Evolutionary conservation across 108 stramenopile genomes (phyloP), one percentile per base, ranked within the genome.

Genomic region (Chaetoceros muelleri): DNA sequence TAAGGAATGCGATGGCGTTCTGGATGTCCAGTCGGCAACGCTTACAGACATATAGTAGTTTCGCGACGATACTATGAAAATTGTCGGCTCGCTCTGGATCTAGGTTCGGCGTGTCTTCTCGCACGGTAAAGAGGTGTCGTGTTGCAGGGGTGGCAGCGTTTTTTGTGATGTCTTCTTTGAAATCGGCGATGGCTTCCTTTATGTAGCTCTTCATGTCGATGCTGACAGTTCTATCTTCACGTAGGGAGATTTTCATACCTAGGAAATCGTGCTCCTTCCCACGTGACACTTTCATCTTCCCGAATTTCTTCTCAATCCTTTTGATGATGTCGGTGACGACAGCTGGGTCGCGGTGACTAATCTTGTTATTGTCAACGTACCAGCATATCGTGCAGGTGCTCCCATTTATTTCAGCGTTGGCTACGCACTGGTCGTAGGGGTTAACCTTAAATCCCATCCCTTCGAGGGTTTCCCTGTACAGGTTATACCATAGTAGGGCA

Each of bases 401-500:
- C n/a, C n/a, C n/a, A n/a, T n/a, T n/a, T n/a, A n/a, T n/a, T n/a
- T n/a, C n/a, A n/a, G n/a, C n/a, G n/a, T n/a, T n/a, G n/a, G n/a
- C n/a, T n/a, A n/a, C n/a, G n/a, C 80, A 81, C 16, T 60, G 66
- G 49, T 74, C 79, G 45, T 76, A 81, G 19, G 73, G 70, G 27
- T 81, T 81, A 13, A 73, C 16, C 18, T 61, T 30, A 29, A 77
- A 77, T 0, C 80, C 80, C 30, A 55, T 55, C 26, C 26, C 52
- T 22, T 61, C 46, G 10, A 73, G 30, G 28, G 44, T 34, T 31
- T 34, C 18, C 46, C n/a, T n/a, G n/a, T n/a, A n/a, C n/a, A n/a
- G n/a, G n/a, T n/a, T n/a, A n/a, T n/a, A n/a, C n/a, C n/a, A 55
- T 18, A 58, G 31, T 0, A 58, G 20, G 17, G 62, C 57, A 2